Base-by-base conservation (phyloP, 164 flowering plant species). In the Magnolia kwangsiensis region DNA sequence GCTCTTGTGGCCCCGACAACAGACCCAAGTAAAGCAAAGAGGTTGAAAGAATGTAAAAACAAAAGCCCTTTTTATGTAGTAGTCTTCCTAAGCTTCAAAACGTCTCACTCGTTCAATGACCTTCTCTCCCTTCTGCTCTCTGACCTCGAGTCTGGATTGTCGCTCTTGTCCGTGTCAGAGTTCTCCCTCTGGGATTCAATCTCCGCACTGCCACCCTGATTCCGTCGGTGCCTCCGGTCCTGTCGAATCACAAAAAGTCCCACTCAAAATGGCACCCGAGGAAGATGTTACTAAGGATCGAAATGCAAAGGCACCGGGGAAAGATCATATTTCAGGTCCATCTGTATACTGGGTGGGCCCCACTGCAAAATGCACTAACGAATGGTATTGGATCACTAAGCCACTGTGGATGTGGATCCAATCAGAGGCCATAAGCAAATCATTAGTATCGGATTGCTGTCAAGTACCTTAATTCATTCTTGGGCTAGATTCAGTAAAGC, bases 91-190 rank as follows among this genome's bases (percentile, higher is more conserved):
- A 11, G 24, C 71, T 71, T 16, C 75, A 51, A 63, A 66, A 72
- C 1, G 71, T 51, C 67, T 71, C 74, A 9, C 69, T 50, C 50
- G n/a, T 73, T 75, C 3, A 63, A 74, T 75, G 70, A 78, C 66
- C 69, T 79, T 29, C 72, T 76, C 78, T 76, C 79, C 63, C 84
- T 86, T 80, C 79, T 80, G 83, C 88, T 85, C 68, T 85, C 92
- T 51, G 85, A 86, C 79, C 87, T 89, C 29, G 89, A 82, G 61
- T 87, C 90, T 3, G 85, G 89, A 75, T 83, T 82, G 74, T 95
- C 97, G 64, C 97, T 93, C 74, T 76, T 81, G 29, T 94, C 98
- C 2, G 97, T 91, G 84, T 92, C 98, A 3, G 95, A 90, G 74
- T 79, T 87, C 49, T 91, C 95, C 79, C 72, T 86, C 64, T 89